These are phyloP conservation scores for Oxyria digyna DNA, from an alignment of 148 eudicot species.

Conservation along the genomic window DNA sequence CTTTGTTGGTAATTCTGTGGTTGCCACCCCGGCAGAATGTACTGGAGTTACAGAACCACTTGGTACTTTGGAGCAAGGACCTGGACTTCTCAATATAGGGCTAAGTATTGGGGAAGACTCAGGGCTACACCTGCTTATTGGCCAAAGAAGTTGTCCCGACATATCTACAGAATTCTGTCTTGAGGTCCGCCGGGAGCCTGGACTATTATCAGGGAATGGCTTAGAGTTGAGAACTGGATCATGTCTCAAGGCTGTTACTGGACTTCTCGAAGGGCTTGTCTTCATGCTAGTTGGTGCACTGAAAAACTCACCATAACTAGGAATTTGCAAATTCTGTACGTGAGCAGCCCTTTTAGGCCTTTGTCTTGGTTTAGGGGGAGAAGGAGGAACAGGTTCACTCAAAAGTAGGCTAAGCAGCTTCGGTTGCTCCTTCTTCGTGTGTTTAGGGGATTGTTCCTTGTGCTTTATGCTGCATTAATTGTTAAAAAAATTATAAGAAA, in stretches of 20 bases:
- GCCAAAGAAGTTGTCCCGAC: constrained; percentile 24
- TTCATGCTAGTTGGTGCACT: constrained; percentile 29
- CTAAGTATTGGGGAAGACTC: constrained; percentile 31
- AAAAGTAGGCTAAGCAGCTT: constrained; percentile 11
- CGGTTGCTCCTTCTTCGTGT: constrained; percentile 14
- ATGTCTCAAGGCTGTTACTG: constrained; percentile 15
- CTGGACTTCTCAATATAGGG: constrained; percentile 31
- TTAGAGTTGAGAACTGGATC: constrained; percentile 6
- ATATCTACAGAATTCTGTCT: constrained; percentile 26
- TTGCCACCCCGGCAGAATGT: constrained; percentile 20
- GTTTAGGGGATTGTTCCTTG: constrained; percentile 10
- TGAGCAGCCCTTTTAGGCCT: constrained; percentile 13
- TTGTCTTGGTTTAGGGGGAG: constrained; percentile 15
- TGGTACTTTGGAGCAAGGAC: constrained; percentile 28
- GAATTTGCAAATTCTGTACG: constrained; percentile 22
- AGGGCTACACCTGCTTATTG: constrained; percentile 30
- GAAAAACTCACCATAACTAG: constrained; percentile 11
- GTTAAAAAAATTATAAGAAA: constrained; percentile 2
- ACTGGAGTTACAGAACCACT: constrained; percentile 32
- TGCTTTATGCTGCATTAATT: constrained; percentile 14
- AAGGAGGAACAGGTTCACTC: constrained; percentile 12
- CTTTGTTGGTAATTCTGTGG: constrained; percentile 9
- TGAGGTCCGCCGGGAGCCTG: constrained; percentile 26
- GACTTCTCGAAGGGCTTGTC: constrained; percentile 30
- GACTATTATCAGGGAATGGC: constrained; percentile 15